These are phyloP conservation scores for Botryotinia calthae DNA, from an alignment of 2,329 filamentous ascomycete species.

Conservation along the genomic window DNA sequence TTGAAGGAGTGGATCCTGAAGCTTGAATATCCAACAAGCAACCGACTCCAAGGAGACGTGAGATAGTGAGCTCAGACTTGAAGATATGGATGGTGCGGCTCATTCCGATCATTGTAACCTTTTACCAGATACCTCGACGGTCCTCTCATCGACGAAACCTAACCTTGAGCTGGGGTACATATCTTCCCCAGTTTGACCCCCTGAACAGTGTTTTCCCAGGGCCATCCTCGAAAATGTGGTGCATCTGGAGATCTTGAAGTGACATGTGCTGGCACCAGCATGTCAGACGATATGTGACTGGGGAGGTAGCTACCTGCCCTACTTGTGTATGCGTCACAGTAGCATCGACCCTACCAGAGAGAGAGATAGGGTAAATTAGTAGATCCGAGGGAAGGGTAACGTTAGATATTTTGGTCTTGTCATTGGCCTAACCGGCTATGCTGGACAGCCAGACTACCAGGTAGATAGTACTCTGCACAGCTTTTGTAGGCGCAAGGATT, in stretches of 20 bases:
- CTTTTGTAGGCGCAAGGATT: not conserved
- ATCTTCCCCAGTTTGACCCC: not conserved
- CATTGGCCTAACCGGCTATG: not conserved
- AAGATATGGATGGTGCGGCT: not conserved
- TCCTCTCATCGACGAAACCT: not conserved
- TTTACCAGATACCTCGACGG: not conserved
- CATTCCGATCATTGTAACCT: not conserved
- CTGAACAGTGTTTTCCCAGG: not conserved
- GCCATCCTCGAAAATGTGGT: not conserved
- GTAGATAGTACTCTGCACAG: not conserved
- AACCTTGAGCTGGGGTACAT: constrained; percentile 6
- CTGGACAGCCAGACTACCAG: not conserved
- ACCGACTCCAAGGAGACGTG: not conserved
- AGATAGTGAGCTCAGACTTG: not conserved
- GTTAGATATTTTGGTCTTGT: not conserved
- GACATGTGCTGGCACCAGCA: not conserved
- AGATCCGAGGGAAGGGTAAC: not conserved
- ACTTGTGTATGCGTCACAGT: not conserved
- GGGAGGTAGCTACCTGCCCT: not conserved
- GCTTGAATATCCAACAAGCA: not conserved
- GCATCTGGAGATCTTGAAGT: not conserved
- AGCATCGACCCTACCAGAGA: not conserved
- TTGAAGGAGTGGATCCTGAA: not conserved
- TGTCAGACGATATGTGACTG: not conserved
- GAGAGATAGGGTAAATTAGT: constrained; percentile 7